Evolutionary conservation across 306 rosid genomes (phyloP).

Genomic region (Fagus sylvatica): DNA sequence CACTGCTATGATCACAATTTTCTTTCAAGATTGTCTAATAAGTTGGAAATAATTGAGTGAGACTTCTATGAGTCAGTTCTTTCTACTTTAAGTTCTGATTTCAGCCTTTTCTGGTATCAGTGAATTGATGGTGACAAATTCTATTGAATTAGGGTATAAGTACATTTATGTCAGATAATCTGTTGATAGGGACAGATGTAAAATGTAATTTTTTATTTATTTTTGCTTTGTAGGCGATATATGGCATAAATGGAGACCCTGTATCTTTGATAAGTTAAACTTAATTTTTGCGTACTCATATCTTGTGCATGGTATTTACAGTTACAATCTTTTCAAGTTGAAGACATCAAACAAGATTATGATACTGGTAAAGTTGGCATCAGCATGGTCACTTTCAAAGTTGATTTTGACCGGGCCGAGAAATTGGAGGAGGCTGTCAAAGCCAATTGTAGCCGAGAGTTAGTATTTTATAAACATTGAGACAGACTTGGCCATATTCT

Average conservation of each 20-base stretch:
- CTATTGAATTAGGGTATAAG: too few species aligned
- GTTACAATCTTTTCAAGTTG: constrained; percentile 73
- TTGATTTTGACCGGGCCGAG: constrained; percentile 76
- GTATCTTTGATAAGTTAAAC: neutral
- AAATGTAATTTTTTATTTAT: neutral
- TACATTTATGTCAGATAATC: neutral
- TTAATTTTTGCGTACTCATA: neutral
- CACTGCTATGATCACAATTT: neutral
- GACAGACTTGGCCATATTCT: constrained; percentile 14
- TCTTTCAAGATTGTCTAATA: neutral
- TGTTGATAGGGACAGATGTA: neutral
- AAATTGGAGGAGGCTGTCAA: constrained; percentile 84
- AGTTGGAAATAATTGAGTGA: neutral
- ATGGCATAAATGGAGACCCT: neutral
- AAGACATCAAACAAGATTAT: constrained; percentile 78
- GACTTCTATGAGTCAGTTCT: neutral
- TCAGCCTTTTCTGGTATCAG: neutral
- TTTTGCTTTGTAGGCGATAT: neutral
- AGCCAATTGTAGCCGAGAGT: constrained; percentile 71
- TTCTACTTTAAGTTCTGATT: neutral
- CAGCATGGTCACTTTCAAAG: constrained; percentile 76
- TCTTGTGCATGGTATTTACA: constrained; percentile 32
- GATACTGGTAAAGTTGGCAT: constrained; percentile 82
- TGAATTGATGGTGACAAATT: too few species aligned
- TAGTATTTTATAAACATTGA: constrained; percentile 63